Percentiles rank a stretch among this genome's conserved stretches.
Conservation (phyloP, 768 basidiomycete genomes). For the Boletus vermiculosoides region DNA sequence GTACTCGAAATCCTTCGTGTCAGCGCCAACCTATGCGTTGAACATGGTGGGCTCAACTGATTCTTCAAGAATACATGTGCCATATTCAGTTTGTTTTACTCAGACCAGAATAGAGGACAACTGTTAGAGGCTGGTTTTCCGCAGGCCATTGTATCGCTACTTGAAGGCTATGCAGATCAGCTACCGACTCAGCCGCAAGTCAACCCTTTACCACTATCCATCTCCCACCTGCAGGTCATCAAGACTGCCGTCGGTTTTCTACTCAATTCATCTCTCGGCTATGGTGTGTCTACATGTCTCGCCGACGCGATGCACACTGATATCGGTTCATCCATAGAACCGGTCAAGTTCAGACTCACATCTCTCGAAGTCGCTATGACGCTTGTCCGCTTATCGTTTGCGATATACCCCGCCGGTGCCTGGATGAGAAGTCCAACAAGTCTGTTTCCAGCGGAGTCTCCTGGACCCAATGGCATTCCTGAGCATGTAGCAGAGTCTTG, state of each 20-base stretch:
- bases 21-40: constrained; percentile 81
- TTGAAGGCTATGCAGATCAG: constrained; percentile 59
- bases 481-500: constrained; percentile 52
- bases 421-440: constrained; percentile 47
- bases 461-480: constrained; percentile 19
- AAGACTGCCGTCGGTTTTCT: constrained; percentile 78
- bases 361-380: constrained; percentile 68
- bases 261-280: constrained; percentile 74
- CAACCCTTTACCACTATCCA: constrained; percentile 50
- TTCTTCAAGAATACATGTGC: background rate
- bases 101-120: constrained; percentile 73
- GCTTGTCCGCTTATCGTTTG: constrained; percentile 62
- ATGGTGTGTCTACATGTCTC: constrained; percentile 48
- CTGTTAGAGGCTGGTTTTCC: constrained; percentile 72
- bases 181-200: constrained; percentile 40
- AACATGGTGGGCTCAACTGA: constrained; percentile 56
- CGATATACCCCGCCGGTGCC: constrained; percentile 70
- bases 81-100: constrained; percentile 3
- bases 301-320: constrained; percentile 1
- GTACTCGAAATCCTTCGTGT: constrained; percentile 73
- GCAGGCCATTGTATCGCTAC: constrained; percentile 60
- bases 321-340: constrained; percentile 44
- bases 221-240: constrained; percentile 67
- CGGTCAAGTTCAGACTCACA: constrained; percentile 65
- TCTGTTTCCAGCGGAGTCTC: constrained; percentile 24